Conservation (phyloP, 495 filamentous ascomycete species). For the Emericellopsis terricola region DNA sequence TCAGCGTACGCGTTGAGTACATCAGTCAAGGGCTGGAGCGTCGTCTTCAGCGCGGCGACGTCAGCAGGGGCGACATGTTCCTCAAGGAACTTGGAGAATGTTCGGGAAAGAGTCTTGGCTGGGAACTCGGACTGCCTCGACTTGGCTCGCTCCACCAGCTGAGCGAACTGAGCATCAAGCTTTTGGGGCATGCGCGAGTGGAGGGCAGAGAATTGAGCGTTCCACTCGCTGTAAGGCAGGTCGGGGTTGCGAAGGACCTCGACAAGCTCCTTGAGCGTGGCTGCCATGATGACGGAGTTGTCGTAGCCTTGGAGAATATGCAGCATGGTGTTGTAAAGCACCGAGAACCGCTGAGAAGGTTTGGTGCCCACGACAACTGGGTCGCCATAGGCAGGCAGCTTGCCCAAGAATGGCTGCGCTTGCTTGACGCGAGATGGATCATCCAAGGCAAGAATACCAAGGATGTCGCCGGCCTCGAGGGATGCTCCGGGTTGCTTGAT, state of each 20-base stretch:
- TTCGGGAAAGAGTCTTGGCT: slow-evolving; percentile 70
- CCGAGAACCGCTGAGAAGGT: slow-evolving; percentile 70
- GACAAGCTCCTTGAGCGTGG: slow-evolving; percentile 74
- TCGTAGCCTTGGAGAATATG: slow-evolving; percentile 91
- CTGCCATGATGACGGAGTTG: slow-evolving; percentile 90
- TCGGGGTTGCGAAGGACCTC: slow-evolving; percentile 78
- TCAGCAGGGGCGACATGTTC: slow-evolving; percentile 58
- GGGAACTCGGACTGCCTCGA: slow-evolving; percentile 75
- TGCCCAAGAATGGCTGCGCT: slow-evolving; percentile 85
- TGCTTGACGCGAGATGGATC: slow-evolving; percentile 95
- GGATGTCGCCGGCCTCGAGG: slow-evolving; percentile 94
- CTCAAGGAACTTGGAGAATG: slow-evolving; percentile 71
- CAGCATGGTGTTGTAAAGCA: slow-evolving; percentile 58
- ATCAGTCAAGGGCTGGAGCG: slow-evolving; percentile 58
- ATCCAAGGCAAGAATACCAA: slow-evolving; percentile 93
- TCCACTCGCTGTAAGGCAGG: slow-evolving; percentile 92
- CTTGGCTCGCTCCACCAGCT: slow-evolving; percentile 68
- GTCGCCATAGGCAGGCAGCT: slow-evolving; percentile 73
- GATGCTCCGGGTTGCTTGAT: slow-evolving; percentile 98
- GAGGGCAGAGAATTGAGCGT: slow-evolving; percentile 82
- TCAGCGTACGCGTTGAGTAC: slow-evolving; percentile 75
- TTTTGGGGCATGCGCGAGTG: slow-evolving; percentile 93
- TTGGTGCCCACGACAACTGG: slow-evolving; percentile 81
- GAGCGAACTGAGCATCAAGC: slow-evolving; percentile 61
- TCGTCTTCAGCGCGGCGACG: slow-evolving; percentile 49